Evolutionary conservation across 305 asterid species (phyloP), one percentile per base, ranked within the genome.

Genomic region (Fraxinus latifolia): DNA sequence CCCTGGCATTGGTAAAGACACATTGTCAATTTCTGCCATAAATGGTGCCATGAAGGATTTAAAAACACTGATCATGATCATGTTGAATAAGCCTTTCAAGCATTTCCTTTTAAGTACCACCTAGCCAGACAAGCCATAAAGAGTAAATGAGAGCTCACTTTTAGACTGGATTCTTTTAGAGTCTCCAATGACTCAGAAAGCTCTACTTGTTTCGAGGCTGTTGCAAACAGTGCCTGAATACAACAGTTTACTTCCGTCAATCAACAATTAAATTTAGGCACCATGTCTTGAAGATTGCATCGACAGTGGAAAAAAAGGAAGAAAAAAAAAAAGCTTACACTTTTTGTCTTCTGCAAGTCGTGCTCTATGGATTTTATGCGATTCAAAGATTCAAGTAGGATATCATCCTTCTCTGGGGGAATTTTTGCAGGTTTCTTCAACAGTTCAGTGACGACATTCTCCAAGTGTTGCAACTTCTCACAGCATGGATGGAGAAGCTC

Each of bases 281-380:
- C 47, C 23, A 32, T 11, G 47, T 27, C 34, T 70, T 29, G 36
- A 50, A 70, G 36, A 74, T 37, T 58, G 83, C 47, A 73, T 70
- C 25, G 39, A 6, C 65, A 39, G 15, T 23, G 5, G 55, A 78
- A 31, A 31, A 15, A 12, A 47, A 9, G 32, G 32, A 29, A 29
- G 1, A 39, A 7, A 39, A 39, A 39, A 39, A 50, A 55, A 4
- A 12, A 33, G 47, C 89, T 76, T 88, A 93, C 98, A 81, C 87
- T 96, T 89, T 82, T 92, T 68, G 98, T 96, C 93, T 91, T 92
- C 83, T 91, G 97, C 87, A 96, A 86, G 89, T 96, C 98, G 60
- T 89, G 83, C 87, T 96, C 98, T 50, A 96, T 90, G 87, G 91
- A 91, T 88, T 87, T 94, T 83, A 96, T 96, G 80, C 99, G 98